Conservation (phyloP, 768 basidiomycete species). For the Mycena maculata region DNA sequence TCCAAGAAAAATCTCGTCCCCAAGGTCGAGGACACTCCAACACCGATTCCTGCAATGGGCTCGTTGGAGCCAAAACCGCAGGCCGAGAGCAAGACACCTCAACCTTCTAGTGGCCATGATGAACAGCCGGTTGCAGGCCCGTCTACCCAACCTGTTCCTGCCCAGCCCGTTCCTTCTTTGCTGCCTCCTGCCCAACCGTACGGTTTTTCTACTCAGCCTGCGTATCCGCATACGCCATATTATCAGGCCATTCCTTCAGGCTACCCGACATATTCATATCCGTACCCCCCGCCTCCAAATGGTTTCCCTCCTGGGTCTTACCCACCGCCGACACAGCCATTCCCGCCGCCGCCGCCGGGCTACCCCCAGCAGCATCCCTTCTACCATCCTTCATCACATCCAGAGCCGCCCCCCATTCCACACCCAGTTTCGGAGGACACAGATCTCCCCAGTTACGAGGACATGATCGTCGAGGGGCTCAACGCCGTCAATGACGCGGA, state of each 20-base stretch:
- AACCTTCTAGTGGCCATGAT: constrained; percentile 37
- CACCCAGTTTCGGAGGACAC: constrained; percentile 43
- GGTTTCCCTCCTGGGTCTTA: constrained; percentile 46
- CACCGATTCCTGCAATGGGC: constrained; percentile 17
- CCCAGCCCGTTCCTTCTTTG: constrained; percentile 58
- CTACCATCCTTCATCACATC: constrained; percentile 23
- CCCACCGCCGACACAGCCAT: constrained; percentile 41
- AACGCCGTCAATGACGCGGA: constrained; percentile 74
- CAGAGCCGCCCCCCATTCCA: constrained; percentile 37
- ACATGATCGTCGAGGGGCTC: constrained; percentile 90
- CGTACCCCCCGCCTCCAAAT: constrained; percentile 51
- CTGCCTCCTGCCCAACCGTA: constrained; percentile 57
- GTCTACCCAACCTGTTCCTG: constrained; percentile 42
- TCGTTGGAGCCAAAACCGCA: constrained; percentile 15
- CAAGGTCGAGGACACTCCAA: constrained; percentile 32
- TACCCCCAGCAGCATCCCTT: constrained; percentile 28
- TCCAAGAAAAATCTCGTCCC: constrained; percentile 55
- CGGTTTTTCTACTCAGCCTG: constrained; percentile 60
- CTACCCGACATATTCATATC: constrained; percentile 56
- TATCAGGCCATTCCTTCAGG: constrained; percentile 62
- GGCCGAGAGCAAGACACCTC: constrained; percentile 31
- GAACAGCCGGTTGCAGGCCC: constrained; percentile 35
- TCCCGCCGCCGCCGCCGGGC: constrained; percentile 32
- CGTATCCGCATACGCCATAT: constrained; percentile 77
- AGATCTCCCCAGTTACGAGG: constrained; percentile 88